These are phyloP conservation scores for Fusarium graminum DNA, from an alignment of 2,329 filamentous ascomycete species.

Conservation along the genomic window DNA sequence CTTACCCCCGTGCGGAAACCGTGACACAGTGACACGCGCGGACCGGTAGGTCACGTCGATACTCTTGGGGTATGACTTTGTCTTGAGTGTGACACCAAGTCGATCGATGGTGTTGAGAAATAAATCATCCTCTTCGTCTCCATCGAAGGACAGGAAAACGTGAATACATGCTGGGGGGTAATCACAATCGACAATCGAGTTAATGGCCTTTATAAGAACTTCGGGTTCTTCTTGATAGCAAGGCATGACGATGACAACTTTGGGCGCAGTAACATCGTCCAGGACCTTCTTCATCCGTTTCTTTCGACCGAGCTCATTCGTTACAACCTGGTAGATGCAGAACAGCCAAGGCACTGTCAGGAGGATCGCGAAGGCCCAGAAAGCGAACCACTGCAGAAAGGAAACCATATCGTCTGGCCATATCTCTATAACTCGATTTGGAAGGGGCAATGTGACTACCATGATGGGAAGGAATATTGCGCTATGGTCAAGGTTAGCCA, in stretches of 20 bases:
- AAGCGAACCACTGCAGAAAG: conserved; percentile 92
- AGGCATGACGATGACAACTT: conserved; percentile 96
- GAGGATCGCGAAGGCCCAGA: conserved; percentile 90
- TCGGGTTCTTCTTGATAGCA: conserved; percentile 94
- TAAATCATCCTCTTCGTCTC: conserved; percentile 87
- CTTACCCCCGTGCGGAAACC: conserved; percentile 94
- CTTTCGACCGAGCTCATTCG: conserved; percentile 83
- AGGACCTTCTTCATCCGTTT: conserved; percentile 87
- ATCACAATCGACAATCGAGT: conserved; percentile 93
- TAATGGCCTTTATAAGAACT: conserved; percentile 84
- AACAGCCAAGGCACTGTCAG: conserved; percentile 92
- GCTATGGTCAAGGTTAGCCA: conserved; percentile 58
- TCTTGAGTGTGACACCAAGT: conserved; percentile 82
- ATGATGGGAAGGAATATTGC: conserved; percentile 92
- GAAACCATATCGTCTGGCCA: conserved; percentile 78
- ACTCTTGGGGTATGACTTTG: conserved; percentile 85
- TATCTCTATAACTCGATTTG: conserved; percentile 75
- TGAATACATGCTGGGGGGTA: conserved; percentile 94
- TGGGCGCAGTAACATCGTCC: conserved; percentile 87
- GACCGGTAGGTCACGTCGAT: conserved; percentile 89
- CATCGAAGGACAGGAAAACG: conserved; percentile 95
- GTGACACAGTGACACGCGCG: conserved; percentile 88
- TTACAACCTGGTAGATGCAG: conserved; percentile 91
- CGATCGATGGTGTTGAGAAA: conserved; percentile 89
- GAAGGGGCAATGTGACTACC: conserved; percentile 90